A percentile compares a stretch with the other conserved stretches of the same genome.
phyloP scores from a whole-genome alignment of 805 yeast species.

The Pichia exigua region DNA sequence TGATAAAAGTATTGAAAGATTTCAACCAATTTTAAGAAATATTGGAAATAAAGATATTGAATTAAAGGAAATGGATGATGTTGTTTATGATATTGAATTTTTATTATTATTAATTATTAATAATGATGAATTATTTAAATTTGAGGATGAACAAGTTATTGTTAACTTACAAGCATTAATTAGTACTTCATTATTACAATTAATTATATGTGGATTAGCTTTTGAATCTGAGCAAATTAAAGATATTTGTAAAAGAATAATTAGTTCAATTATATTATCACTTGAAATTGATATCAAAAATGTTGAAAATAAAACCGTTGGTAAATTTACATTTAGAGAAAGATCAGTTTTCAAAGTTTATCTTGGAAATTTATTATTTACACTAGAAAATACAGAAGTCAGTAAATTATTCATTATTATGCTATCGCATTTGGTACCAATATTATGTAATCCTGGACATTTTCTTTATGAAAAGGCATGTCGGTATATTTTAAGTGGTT shows the following conservation, averaged over 20 bases:
- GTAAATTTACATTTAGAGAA: constrained; percentile 42
- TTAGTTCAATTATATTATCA: constrained; percentile 37
- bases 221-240: constrained; percentile 24
- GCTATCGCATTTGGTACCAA: constrained; percentile 47
- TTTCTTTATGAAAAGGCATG: constrained; percentile 63
- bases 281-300: constrained; percentile 32
- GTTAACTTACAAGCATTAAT: constrained; percentile 51
- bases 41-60: constrained; percentile 17
- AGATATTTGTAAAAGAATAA: constrained; percentile 35
- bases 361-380: constrained; percentile 38
- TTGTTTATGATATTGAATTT: constrained; percentile 64
- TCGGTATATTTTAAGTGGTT: constrained; percentile 56
- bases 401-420: constrained; percentile 47
- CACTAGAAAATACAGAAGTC: constrained; percentile 23
- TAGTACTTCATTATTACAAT: constrained; percentile 48
- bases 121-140: constrained; percentile 51
- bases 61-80: constrained; percentile 9
- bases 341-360: constrained; percentile 46
- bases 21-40: constrained; percentile 18
- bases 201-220: constrained; percentile 40
- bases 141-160: constrained; percentile 14
- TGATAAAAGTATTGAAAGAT: constrained; percentile 38
- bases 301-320: constrained; percentile 11
- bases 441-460: constrained; percentile 64
- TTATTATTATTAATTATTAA: constrained; percentile 52